phyloP scores from a whole-genome alignment of 1,284 basidiomycete species.

The Ceratobasidium papillatum region DNA sequence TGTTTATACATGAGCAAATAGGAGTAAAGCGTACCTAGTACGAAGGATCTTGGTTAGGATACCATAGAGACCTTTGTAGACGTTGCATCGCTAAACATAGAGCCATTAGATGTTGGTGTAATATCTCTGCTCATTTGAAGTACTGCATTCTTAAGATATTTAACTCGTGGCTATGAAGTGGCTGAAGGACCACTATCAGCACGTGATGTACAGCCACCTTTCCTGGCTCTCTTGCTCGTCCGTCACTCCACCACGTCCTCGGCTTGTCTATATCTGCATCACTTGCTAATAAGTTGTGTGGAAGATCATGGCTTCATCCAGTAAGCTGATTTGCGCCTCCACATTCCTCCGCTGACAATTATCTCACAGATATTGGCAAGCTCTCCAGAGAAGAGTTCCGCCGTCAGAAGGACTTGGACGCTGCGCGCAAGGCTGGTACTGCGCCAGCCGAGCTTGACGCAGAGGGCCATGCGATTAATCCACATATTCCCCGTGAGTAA shows the following conservation, averaged over 20 bases:
- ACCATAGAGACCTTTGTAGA: too few species aligned
- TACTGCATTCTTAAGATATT: neutral
- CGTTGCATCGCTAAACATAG: too few species aligned
- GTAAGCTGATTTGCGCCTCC: neutral
- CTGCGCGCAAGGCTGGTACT: constrained; percentile 95
- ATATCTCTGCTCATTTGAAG: neutral
- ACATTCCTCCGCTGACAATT: neutral
- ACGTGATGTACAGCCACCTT: constrained; percentile 27
- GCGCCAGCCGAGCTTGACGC: constrained; percentile 95
- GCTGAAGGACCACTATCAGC: neutral
- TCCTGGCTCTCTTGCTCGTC: neutral
- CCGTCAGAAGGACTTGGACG: constrained; percentile 94
- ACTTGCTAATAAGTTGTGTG: neutral
- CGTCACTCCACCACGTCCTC: neutral
- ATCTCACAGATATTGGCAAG: constrained; percentile 68
- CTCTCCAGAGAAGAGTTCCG: constrained; percentile 93
- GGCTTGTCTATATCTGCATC: neutral
- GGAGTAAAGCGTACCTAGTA: too few species aligned
- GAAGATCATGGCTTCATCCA: constrained; percentile 29
- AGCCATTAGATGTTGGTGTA: neutral
- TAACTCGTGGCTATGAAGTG: constrained; percentile 11
- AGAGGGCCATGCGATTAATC: constrained; percentile 95
- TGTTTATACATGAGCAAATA: too few species aligned
- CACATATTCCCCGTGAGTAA: constrained; percentile 91
- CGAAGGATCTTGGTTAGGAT: too few species aligned